phyloP scores from a whole-genome alignment of 495 filamentous ascomycete species.

The Cudoniella acicularis region DNA sequence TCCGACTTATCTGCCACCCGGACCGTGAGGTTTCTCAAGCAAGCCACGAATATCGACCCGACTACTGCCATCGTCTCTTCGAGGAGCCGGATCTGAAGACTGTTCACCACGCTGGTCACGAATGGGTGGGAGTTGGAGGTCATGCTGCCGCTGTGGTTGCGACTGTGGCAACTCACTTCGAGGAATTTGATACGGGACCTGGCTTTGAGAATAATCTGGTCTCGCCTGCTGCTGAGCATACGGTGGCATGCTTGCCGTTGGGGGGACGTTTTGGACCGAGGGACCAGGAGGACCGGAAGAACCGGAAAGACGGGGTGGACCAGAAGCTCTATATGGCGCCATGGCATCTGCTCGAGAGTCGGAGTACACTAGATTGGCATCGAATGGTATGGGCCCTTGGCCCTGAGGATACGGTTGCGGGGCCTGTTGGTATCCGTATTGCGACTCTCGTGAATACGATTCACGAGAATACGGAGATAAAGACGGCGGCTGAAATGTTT shows the following conservation, averaged over 20 bases:
- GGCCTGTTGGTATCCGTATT: slow-evolving; percentile 39
- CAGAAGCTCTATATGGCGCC: slow-evolving; percentile 15
- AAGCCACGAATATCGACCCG: slow-evolving; percentile 54
- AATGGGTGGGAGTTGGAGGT: slow-evolving; percentile 51
- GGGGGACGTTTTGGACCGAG: slow-evolving; percentile 3
- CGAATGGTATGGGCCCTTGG: slow-evolving; percentile 32
- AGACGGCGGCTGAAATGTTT: slow-evolving; percentile 26
- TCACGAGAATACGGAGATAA: slow-evolving; percentile 46
- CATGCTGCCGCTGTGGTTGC: slow-evolving; percentile 33
- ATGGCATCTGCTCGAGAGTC: slow-evolving; percentile 16
- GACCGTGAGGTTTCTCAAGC: slow-evolving; percentile 37
- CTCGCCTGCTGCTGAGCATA: slow-evolving; percentile 11
- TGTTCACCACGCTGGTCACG: slow-evolving; percentile 37
- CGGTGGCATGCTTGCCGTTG: slow-evolving; percentile 10
- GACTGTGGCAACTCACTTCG: slow-evolving; percentile 38
- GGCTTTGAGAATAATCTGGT: slow-evolving; percentile 35
- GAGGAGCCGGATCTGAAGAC: slow-evolving; percentile 34
- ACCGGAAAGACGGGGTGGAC: too few relatives aligned
- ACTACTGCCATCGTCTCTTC: slow-evolving; percentile 39
- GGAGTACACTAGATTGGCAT: slow-evolving; percentile 4
- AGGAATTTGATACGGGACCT: slow-evolving; percentile 40
- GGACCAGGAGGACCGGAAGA: too few relatives aligned
- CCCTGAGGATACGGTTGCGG: slow-evolving; percentile 35
- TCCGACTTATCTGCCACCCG: slow-evolving; percentile 8
- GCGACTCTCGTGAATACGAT: slow-evolving; percentile 23